Percentiles rank a stretch among this genome's conserved stretches.
These are phyloP conservation scores for Claviceps fusiformis DNA, from an alignment of 2,329 filamentous ascomycete genomes.

Conservation along the genomic window DNA sequence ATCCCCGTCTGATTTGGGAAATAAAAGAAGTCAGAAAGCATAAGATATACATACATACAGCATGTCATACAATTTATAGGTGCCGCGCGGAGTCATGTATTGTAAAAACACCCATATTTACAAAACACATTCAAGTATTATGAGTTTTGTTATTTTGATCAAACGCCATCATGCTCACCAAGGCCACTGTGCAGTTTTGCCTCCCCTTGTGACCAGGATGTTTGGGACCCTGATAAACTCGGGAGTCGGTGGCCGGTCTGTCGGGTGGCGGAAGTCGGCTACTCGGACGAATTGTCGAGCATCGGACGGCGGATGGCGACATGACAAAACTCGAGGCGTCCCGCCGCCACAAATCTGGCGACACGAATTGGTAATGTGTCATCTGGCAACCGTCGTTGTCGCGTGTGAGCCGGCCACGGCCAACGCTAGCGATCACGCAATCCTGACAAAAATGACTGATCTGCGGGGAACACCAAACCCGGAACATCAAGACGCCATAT, in stretches of 20 bases:
- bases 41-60: too few relatives aligned
- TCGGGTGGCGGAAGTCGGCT: constrained; percentile 8
- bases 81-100: too few relatives aligned
- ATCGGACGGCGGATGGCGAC: constrained; percentile 7
- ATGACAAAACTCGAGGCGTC: background rate
- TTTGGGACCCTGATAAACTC: background rate
- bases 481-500: background rate
- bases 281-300: background rate
- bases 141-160: background rate
- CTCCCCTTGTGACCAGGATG: background rate
- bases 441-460: constrained; percentile 14
- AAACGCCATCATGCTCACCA: background rate
- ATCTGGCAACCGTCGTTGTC: constrained; percentile 12
- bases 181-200: background rate
- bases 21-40: background rate
- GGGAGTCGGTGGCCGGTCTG: constrained; percentile 6
- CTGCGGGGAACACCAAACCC: constrained; percentile 11
- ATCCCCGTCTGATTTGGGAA: background rate
- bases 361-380: constrained; percentile 12
- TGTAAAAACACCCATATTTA: background rate
- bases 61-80: too few relatives aligned
- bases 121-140: background rate
- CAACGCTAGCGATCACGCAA: constrained; percentile 23
- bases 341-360: constrained; percentile 9
- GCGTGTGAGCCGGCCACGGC: background rate